Percentiles rank a stretch among this genome's conserved stretches.
Conservation (phyloP, 2,329 filamentous ascomycete species). For the Talaromyces albobiverticillius region DNA sequence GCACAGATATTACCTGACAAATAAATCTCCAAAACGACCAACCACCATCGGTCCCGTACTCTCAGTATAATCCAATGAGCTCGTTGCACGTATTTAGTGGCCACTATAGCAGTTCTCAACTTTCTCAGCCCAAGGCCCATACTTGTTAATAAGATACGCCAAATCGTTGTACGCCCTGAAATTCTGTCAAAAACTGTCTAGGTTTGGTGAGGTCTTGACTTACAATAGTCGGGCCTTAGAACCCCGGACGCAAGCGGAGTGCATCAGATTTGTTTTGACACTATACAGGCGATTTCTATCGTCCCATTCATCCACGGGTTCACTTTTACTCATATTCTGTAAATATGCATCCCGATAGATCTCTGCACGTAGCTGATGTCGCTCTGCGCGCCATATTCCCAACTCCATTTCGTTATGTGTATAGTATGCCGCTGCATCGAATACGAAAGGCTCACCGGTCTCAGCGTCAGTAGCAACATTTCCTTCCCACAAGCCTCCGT, state of each 20-base stretch:
- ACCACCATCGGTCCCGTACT: no score
- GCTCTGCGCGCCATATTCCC: conserved; percentile 27
- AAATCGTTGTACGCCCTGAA: background rate
- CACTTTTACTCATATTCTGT: conserved; percentile 21
- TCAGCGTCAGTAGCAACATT: conserved; percentile 32
- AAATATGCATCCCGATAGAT: conserved; percentile 15
- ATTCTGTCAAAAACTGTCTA: background rate
- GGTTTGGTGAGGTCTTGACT: background rate
- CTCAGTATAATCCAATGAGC: no score
- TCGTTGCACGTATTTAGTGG: no score
- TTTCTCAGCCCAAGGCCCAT: background rate
- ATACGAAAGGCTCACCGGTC: conserved; percentile 30
- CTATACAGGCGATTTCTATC: conserved; percentile 29
- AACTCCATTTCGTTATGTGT: conserved; percentile 39
- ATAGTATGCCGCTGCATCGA: conserved; percentile 34
- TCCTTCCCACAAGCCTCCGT: conserved; percentile 40
- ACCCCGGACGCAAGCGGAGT: conserved; percentile 18
- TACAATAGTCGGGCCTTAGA: background rate
- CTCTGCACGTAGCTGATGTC: conserved; percentile 16
- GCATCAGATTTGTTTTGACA: conserved; percentile 22
- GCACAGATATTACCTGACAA: no score
- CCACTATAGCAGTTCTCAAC: no score
- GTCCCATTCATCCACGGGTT: conserved; percentile 29
- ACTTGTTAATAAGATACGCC: background rate
- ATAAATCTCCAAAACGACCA: no score